Base-by-base conservation (phyloP, 164 flowering plant genomes). In the Vitis rotundifolia region DNA sequence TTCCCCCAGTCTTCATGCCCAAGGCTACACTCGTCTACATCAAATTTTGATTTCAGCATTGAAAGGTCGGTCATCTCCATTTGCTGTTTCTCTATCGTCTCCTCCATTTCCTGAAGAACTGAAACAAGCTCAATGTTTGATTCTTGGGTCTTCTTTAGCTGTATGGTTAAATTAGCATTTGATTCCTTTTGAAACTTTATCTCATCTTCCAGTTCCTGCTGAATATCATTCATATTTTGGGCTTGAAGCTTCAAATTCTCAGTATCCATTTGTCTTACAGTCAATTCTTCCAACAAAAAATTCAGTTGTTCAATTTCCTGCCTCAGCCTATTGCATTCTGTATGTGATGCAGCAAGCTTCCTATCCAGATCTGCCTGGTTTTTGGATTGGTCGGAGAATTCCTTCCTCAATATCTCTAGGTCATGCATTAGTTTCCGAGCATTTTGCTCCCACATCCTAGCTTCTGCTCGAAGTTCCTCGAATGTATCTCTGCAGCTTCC, bases 91-190 rank as follows among this genome's bases (percentile, higher is more conserved):
- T 91, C 90, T 58, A 88, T 74, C 53, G 87, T 89, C 70, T 81
- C 87, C 72, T 91, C 98, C 60, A 91, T 80, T 68, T 93, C 98
- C 71, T 93, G 94, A 73, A 93, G 91, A 82, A 89, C 68, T 26
- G 92, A 80, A 77, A 91, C 79, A 75, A 93, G 91, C 82, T 93
- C 93, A 67, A 93, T 75, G 75, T 93, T 93, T 66, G 97, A 88
- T 68, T 91, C 92, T 73, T 91, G 98, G 52, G 85, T 87, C 73
- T 76, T 86, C 73, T 78, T 63, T 29, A 91, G 78, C 73, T 89
- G 96, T 51, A 82, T 49, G 48, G 84, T 49, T 76, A 93, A 75
- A 70, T 79, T 67, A 44, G 85, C 80, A 75, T 82, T 91, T 56
- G 83, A 82, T 74, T 89, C 86, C 71, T 84, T 84, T 58, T 79